Evolutionary conservation across 164 flowering plant genomes (phyloP), one percentile per base, ranked within the genome.

Genomic region (Cinnamomum chago): DNA sequence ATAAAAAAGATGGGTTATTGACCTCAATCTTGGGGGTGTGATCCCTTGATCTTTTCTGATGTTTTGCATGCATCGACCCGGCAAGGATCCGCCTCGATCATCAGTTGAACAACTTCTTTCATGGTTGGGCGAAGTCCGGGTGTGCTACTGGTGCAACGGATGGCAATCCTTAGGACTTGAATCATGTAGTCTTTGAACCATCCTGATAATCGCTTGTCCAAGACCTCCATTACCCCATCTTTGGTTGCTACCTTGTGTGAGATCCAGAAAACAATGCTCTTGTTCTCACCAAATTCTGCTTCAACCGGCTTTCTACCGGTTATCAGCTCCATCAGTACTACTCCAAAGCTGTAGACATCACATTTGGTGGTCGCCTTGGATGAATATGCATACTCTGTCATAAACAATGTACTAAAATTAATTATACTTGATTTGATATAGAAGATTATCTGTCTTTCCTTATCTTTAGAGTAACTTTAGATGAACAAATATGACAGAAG

Each of bases 221-320:
- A 73, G 9, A 91, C 90, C 70, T 91, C 94, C 67, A 72, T 58
- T 1, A 88, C 85, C 33, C 95, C 93, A 85, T 90, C 97, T 73
- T 84, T 88, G n/a, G 90, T 88, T 52, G 88, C 91, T 60, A 90
- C 90, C 69, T 94, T 96, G 76, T 89, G 84, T 22, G 94, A 86
- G 40, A 91, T 86, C 99, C 99, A 96, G 27, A 76, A 86, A 10
- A 86, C 80, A 18, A 96, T 92, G 72, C 92, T 94, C 88, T 89
- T 92, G 87, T 80, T 89, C 79, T 96, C 99, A 6, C 98, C 99
- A 40, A 88, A 96, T 75, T 91, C 97, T 58, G 85, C 70, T 77
- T 94, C 99, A 12, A 94, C 91, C 3, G 99, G 97, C 79, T 88
- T 92, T 86, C 86, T 96, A 72, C 98, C 97, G 0, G 97, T 96